phyloP scores from a whole-genome alignment of 2,329 filamentous ascomycete species.

The Nigrospora oryzae region DNA sequence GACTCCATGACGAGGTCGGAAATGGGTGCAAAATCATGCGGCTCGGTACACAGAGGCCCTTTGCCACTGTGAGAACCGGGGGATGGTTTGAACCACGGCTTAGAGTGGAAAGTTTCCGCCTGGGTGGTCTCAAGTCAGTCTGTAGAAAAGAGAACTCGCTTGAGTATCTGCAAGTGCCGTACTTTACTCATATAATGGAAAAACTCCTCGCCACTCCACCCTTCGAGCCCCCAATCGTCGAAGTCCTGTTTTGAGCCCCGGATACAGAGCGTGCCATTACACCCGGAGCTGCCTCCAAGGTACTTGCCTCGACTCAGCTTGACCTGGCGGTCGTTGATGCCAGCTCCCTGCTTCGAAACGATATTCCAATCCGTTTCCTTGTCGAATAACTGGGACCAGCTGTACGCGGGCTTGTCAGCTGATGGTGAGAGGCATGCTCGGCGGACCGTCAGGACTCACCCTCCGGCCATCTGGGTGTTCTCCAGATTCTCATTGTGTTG shows the following conservation, averaged over 20 bases:
- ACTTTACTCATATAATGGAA: slow-evolving; percentile 45
- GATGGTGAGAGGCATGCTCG: no score
- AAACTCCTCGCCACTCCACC: slow-evolving; percentile 49
- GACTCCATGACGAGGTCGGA: slow-evolving; percentile 46
- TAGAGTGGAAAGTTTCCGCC: slow-evolving; percentile 49
- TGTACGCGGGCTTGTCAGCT: background rate
- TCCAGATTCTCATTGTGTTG: slow-evolving; percentile 32
- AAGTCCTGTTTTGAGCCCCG: slow-evolving; percentile 34
- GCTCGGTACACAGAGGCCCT: slow-evolving; percentile 46
- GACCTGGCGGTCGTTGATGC: slow-evolving; percentile 31
- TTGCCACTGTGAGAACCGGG: slow-evolving; percentile 37
- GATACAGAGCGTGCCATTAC: slow-evolving; percentile 41
- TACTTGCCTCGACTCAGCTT: slow-evolving; percentile 40
- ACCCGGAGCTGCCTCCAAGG: slow-evolving; percentile 38
- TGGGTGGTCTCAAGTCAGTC: slow-evolving; percentile 5
- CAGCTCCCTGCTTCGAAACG: slow-evolving; percentile 26
- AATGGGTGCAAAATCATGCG: slow-evolving; percentile 50
- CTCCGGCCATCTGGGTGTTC: slow-evolving; percentile 42
- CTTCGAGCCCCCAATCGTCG: slow-evolving; percentile 47
- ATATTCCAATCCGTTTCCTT: slow-evolving; percentile 44
- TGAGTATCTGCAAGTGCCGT: background rate
- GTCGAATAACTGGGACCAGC: slow-evolving; percentile 36
- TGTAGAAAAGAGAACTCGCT: background rate
- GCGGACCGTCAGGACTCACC: slow-evolving; percentile 18
- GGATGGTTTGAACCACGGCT: slow-evolving; percentile 46